Percentiles rank a stretch among this genome's conserved stretches.
Evolutionary conservation across 768 basidiomycete species (phyloP).

Genomic region (Crassisporium funariophilum): DNA sequence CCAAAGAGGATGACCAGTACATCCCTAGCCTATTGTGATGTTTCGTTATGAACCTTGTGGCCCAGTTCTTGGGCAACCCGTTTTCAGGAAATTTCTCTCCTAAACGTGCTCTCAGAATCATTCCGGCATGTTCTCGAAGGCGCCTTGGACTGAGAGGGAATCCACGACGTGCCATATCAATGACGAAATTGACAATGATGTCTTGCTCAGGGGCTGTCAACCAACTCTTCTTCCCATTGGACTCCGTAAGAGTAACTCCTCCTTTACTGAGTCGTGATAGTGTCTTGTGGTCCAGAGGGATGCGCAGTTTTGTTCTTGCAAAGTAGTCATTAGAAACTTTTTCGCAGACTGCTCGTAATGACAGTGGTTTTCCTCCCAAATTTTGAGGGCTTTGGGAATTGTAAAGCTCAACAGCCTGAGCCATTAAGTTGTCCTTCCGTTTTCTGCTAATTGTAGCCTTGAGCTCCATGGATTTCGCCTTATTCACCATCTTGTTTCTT

Average conservation of each 20-base stretch:
- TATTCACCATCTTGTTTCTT: not conserved
- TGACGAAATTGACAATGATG: slow-evolving; percentile 28
- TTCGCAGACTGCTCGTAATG: too few species aligned
- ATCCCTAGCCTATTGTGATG: slow-evolving; percentile 28
- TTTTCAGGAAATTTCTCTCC: slow-evolving; percentile 29
- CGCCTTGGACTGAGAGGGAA: slow-evolving; percentile 35
- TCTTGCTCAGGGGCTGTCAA: slow-evolving; percentile 28
- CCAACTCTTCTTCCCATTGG: not conserved
- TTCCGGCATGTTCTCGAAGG: slow-evolving; percentile 36
- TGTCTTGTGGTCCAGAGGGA: slow-evolving; percentile 14
- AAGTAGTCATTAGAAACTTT: not conserved
- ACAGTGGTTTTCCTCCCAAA: too few species aligned
- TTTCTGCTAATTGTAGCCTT: not conserved
- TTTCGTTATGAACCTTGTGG: slow-evolving; percentile 28
- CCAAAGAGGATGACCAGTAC: slow-evolving; percentile 35
- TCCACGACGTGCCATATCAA: slow-evolving; percentile 30
- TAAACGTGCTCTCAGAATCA: slow-evolving; percentile 26
- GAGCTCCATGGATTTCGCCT: not conserved
- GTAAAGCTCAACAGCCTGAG: not conserved
- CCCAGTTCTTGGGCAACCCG: slow-evolving; percentile 41
- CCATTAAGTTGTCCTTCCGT: not conserved
- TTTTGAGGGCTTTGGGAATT: not conserved
- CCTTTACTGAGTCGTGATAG: slow-evolving; percentile 10
- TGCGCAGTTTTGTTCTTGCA: not conserved
- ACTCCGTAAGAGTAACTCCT: slow-evolving; percentile 1